These are phyloP conservation scores for Saccharomycopsis fibuligera DNA, from an alignment of 805 yeast genomes.

Conservation along the genomic window DNA sequence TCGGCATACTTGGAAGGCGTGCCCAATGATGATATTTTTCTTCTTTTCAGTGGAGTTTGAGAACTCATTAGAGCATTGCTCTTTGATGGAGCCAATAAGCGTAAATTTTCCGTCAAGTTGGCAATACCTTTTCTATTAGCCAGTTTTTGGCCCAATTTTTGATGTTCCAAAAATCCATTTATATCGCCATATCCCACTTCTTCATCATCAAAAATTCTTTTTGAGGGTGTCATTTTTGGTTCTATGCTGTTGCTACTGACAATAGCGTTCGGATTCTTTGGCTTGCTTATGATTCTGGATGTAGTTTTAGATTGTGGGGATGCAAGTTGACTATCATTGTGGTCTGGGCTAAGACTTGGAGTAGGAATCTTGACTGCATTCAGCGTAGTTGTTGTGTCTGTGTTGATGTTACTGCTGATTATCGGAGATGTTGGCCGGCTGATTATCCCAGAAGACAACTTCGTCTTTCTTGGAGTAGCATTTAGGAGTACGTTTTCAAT, in stretches of 20 bases:
- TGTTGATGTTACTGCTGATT: no score
- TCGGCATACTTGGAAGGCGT: background rate
- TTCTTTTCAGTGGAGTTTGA: background rate
- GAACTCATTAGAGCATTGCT: background rate
- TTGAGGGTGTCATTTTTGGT: conserved; percentile 5
- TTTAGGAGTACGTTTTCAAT: background rate
- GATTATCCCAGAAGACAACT: background rate
- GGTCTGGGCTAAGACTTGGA: no score
- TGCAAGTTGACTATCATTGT: no score
- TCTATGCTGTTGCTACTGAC: background rate
- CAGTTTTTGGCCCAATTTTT: background rate
- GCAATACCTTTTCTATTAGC: background rate
- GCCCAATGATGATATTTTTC: no score
- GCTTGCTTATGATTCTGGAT: no score
- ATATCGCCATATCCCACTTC: conserved; percentile 4
- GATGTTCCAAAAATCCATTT: background rate
- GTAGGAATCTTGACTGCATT: no score
- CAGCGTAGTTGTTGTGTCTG: no score
- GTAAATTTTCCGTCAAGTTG: background rate
- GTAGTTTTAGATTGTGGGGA: no score
- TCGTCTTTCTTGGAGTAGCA: background rate
- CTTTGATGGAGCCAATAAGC: background rate
- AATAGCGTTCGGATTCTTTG: background rate
- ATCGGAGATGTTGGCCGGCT: no score
- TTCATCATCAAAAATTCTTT: conserved; percentile 10